Evolutionary conservation across 164 flowering plant genomes (phyloP).

Genomic region (Tetracentron sinense): DNA sequence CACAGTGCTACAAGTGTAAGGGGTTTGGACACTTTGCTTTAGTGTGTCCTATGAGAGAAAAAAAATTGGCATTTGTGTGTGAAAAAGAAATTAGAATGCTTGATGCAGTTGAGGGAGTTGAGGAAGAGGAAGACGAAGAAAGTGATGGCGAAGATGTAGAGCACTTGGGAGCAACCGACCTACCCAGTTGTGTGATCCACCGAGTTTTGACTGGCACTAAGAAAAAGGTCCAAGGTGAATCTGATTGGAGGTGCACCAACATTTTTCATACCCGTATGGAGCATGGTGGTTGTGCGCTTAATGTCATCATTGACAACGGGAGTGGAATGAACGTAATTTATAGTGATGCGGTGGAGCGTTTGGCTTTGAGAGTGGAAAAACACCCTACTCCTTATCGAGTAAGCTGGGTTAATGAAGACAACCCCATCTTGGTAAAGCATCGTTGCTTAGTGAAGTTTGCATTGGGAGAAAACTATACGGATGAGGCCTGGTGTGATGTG

Average conservation of each 20-base stretch:
- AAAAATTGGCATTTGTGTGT: too few species aligned
- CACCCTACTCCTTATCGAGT: neutral
- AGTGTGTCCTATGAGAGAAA: too few species aligned
- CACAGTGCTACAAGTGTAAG: too few species aligned
- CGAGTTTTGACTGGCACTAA: neutral
- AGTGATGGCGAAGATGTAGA: neutral
- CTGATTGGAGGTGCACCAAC: neutral
- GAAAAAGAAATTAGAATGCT: too few species aligned
- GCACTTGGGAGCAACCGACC: neutral
- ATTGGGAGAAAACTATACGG: neutral
- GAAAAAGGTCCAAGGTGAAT: neutral
- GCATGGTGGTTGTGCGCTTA: neutral
- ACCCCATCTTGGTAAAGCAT: neutral
- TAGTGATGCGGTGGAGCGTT: neutral
- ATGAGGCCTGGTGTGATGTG: conserved; percentile 6
- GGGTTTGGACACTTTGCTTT: too few species aligned
- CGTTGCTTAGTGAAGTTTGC: neutral
- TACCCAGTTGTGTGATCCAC: neutral
- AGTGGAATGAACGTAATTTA: neutral
- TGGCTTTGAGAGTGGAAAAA: neutral
- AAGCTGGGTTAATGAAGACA: neutral
- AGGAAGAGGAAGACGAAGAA: neutral
- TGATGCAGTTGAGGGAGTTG: neutral
- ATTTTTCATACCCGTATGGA: neutral
- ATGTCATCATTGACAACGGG: neutral